These are phyloP conservation scores for Chrysosphaeria jannelii DNA, from an alignment of 2,329 filamentous ascomycete species.

Conservation along the genomic window DNA sequence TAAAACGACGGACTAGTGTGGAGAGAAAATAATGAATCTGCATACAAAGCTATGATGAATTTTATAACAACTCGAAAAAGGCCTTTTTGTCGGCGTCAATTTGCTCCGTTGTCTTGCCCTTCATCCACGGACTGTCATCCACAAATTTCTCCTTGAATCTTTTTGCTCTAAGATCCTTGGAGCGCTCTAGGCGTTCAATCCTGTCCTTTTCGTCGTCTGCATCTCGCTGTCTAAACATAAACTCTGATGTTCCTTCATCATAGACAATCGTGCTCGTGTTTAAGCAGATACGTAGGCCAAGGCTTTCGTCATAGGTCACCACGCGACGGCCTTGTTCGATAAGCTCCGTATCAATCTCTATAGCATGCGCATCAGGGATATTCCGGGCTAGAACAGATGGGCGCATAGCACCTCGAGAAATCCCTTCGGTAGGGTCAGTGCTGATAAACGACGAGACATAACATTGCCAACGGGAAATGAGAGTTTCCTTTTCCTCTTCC, in stretches of 20 bases:
- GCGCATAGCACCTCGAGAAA: constrained; percentile 31
- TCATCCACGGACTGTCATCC: constrained; percentile 51
- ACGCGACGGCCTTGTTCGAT: constrained; percentile 20
- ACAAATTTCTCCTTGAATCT: constrained; percentile 48
- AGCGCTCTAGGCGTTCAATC: constrained; percentile 12
- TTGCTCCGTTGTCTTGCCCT: constrained; percentile 48
- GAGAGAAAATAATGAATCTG: not conserved
- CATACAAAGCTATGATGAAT: not conserved
- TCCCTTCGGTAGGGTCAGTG: constrained; percentile 61
- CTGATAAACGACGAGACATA: constrained; percentile 83
- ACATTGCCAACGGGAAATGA: constrained; percentile 85
- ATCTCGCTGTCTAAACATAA: constrained; percentile 24
- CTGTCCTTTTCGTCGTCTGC: constrained; percentile 16
- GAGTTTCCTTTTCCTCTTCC: too few species aligned
- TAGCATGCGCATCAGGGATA: constrained; percentile 37
- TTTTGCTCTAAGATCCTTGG: constrained; percentile 13
- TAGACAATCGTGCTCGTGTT: constrained; percentile 59
- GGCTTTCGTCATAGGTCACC: constrained; percentile 24
- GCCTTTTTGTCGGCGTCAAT: constrained; percentile 37
- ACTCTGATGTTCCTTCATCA: constrained; percentile 37
- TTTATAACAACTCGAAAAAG: constrained; percentile 13
- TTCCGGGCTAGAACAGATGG: too few species aligned
- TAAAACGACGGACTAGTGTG: constrained; percentile 1
- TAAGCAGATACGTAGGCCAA: constrained; percentile 44
- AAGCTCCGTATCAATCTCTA: constrained; percentile 30